A percentile compares a stretch with the other conserved stretches of the same genome.
Evolutionary conservation across 176 grass and related monocot species (phyloP).

Genomic region (Thinopyrum elongatum): DNA sequence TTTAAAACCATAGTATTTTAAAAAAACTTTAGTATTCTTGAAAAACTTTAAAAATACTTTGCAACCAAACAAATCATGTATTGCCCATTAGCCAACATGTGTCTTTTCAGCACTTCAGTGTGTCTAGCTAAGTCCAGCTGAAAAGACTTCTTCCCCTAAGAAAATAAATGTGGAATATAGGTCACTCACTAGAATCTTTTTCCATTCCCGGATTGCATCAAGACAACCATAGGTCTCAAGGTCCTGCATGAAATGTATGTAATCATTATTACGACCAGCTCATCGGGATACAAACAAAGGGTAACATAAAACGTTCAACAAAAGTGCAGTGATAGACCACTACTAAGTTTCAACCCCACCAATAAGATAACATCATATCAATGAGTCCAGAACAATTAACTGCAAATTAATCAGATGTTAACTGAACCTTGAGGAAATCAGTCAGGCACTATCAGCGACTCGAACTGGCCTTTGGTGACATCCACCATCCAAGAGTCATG

Average conservation of each 20-base stretch:
- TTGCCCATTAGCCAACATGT: neutral
- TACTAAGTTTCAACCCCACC: too few species aligned
- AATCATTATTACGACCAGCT: neutral
- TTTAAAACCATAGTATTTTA: too few species aligned
- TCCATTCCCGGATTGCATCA: constrained; percentile 80
- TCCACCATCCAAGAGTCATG: constrained; percentile 97
- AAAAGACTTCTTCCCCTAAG: neutral
- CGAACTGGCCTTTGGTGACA: constrained; percentile 73
- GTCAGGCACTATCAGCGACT: constrained; percentile 72
- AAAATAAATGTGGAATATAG: neutral
- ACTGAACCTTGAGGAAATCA: constrained; percentile 66
- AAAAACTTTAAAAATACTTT: too few species aligned
- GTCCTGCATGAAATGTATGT: constrained; percentile 45
- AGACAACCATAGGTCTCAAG: constrained; percentile 67
- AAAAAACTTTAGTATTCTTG: too few species aligned
- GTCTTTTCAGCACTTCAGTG: neutral
- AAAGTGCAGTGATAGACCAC: neutral
- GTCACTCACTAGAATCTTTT: constrained; percentile 75
- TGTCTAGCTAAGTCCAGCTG: neutral
- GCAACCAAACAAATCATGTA: neutral
- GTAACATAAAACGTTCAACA: neutral
- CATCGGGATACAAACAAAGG: neutral
- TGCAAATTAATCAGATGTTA: neutral
- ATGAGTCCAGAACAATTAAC: neutral
- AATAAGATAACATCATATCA: neutral